Base-by-base conservation (phyloP, 345 rosid species). In the Boechera divaricarpa region DNA sequence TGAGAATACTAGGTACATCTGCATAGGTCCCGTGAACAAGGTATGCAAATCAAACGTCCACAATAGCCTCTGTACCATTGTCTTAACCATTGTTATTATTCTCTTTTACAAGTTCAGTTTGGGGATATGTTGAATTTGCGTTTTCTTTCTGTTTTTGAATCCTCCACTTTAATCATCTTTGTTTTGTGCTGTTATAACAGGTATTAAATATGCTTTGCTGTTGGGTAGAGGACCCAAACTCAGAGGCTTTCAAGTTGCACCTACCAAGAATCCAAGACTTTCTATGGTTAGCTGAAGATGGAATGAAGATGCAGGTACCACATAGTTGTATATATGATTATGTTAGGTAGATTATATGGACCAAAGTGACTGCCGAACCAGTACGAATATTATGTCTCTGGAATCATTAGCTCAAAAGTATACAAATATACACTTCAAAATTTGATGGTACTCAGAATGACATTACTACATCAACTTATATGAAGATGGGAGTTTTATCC, bases 21-120 rank as follows among this genome's bases (percentile, higher is more conserved):
- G 99, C 91, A 89, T 92, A n/a, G 98, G 99, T 24, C 99, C 98
- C 11, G 98, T 92, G 72, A 91, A 92, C 77, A 95, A 95, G 98
- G 99, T 91, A 54, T 39, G 64, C 44, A 64, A 82, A 77, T n/a
- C 52, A 58, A 68, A 56, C 36, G 11, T 24, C 67, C 59, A 31
- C 26, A 11, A 41, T 58, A 42, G 28, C 15, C 36, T 52, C 6
- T 26, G 49, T 59, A 6, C 52, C 45, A 8, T 44, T 60, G 58
- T 38, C 18, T 45, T 42, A 33, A 35, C 32, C 41, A 13, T 63
- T 53, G 49, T 47, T 55, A 58, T 28, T 24, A 36, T 29, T 51
- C 16, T 66, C 32, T 70, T 31, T 28, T 18, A 63, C 48, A 70
- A 52, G 52, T 67, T 71, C 44, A 63, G 42, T 65, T 41, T 72